Percentiles rank a stretch among this genome's conserved stretches.
These are phyloP conservation scores for Skeletonema marinoi DNA, from an alignment of 108 stramenopile genomes.

Conservation along the genomic window DNA sequence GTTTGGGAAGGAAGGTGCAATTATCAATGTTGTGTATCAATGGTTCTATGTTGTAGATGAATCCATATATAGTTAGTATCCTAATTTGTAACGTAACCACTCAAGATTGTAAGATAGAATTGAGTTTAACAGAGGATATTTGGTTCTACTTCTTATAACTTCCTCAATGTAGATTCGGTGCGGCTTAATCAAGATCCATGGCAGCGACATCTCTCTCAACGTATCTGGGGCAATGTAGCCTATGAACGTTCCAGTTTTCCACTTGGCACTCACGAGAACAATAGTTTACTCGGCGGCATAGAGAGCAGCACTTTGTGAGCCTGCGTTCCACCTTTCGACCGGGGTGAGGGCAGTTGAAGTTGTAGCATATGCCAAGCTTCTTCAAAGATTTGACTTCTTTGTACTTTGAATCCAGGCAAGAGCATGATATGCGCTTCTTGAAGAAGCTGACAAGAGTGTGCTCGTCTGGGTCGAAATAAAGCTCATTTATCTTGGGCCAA, in stretches of 20 bases:
- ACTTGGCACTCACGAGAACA: not conserved
- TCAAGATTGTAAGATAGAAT: too few relatives aligned
- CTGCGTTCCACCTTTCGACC: not conserved
- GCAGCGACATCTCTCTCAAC: not conserved
- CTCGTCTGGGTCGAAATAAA: not conserved
- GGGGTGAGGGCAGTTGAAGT: not conserved
- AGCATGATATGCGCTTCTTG: conserved; percentile 11
- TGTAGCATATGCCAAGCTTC: conserved; percentile 1
- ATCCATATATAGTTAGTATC: too few relatives aligned
- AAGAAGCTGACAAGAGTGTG: conserved; percentile 1
- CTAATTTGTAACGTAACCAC: too few relatives aligned
- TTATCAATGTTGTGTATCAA: too few relatives aligned
- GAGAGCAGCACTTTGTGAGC: not conserved
- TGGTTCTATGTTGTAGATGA: too few relatives aligned
- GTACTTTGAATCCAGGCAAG: not conserved
- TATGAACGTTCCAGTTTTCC: not conserved
- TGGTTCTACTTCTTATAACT: too few relatives aligned
- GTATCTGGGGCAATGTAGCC: not conserved
- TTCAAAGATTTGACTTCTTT: not conserved
- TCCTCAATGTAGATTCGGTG: too few relatives aligned
- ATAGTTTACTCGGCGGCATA: not conserved
- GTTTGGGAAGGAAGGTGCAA: too few relatives aligned
- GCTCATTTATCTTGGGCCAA: not conserved
- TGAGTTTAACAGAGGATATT: too few relatives aligned
- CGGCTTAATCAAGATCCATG: too few relatives aligned